Percentiles rank a stretch among this genome's conserved stretches.
Conservation (phyloP, 2,329 filamentous ascomycete genomes). For the Atkinsonella texensis region DNA sequence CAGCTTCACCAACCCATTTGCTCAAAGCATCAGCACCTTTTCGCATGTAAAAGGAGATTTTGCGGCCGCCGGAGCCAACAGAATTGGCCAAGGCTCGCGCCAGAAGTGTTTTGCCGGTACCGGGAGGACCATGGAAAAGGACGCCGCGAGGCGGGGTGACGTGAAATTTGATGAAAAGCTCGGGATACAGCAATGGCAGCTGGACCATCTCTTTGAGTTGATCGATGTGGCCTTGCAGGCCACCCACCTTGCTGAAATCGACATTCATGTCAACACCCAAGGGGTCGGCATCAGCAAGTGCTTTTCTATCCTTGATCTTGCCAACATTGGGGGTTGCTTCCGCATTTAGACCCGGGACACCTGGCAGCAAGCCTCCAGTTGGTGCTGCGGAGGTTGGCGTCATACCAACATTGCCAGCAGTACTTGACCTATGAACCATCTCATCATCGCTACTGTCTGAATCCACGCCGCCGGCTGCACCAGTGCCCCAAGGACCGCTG, state of each 20-base stretch:
- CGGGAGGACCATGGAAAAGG: constrained; percentile 90
- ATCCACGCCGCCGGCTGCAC: constrained; percentile 67
- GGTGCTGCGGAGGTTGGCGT: constrained; percentile 41
- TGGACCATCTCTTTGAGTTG: constrained; percentile 98
- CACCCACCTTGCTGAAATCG: constrained; percentile 89
- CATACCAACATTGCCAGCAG: constrained; percentile 49
- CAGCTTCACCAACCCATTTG: constrained; percentile 98
- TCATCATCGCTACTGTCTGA: constrained; percentile 98
- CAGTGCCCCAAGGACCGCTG: constrained; percentile 61
- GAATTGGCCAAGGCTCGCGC: constrained; percentile 87
- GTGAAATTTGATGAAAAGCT: constrained; percentile 82
- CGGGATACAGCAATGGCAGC: constrained; percentile 84
- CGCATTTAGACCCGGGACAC: constrained; percentile 25
- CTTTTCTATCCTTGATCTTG: constrained; percentile 86
- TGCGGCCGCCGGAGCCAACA: constrained; percentile 76
- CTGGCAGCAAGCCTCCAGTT: constrained; percentile 29
- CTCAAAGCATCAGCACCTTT: constrained; percentile 96
- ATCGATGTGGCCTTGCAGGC: constrained; percentile 85
- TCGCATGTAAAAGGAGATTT: constrained; percentile 98
- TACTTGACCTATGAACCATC: constrained; percentile 47
- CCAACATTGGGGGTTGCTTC: constrained; percentile 67
- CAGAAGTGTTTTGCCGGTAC: constrained; percentile 95
- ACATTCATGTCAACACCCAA: constrained; percentile 87
- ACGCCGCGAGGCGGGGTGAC: constrained; percentile 92
- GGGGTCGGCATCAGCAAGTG: constrained; percentile 85